A percentile compares a stretch with the other conserved stretches of the same genome.
Conservation (phyloP, 352 stramenopile genomes). For the Globisporangium okanoganense region DNA sequence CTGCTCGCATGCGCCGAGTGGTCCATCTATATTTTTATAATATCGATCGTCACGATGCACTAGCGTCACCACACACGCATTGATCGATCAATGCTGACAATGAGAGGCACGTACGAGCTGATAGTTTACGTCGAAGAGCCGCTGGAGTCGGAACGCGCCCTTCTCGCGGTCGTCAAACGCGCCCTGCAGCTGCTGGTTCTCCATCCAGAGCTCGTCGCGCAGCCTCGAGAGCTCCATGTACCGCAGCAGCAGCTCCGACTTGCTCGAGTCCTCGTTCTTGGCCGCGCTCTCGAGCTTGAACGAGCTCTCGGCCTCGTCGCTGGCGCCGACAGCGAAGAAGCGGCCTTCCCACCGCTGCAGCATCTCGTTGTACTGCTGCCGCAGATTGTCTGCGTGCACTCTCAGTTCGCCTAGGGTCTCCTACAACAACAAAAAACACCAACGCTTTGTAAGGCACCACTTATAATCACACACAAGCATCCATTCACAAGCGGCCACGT, state of each 20-base stretch:
- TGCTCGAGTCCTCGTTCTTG: conserved; percentile 19
- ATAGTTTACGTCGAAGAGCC: conserved; percentile 56
- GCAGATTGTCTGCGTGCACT: conserved; percentile 36
- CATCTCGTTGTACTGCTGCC: conserved; percentile 44
- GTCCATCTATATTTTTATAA: conserved; percentile 28
- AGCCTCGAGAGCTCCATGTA: conserved; percentile 43
- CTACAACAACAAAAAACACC: conserved; percentile 14
- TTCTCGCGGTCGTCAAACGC: conserved; percentile 55
- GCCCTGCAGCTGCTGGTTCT: conserved; percentile 51
- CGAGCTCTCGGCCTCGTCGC: conserved; percentile 22
- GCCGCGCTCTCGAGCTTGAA: background rate
- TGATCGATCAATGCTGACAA: background rate
- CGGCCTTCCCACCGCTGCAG: conserved; percentile 36
- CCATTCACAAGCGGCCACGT: conserved; percentile 4
- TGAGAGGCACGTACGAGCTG: conserved; percentile 25
- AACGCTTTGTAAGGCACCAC: background rate
- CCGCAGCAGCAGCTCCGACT: conserved; percentile 36
- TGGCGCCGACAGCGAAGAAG: conserved; percentile 22
- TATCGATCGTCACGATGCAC: background rate
- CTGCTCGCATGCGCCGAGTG: conserved; percentile 35
- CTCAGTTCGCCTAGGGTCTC: conserved; percentile 45
- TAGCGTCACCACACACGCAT: background rate
- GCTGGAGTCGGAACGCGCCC: conserved; percentile 43
- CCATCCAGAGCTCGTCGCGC: conserved; percentile 45
- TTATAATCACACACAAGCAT: background rate